Evolutionary conservation across 1,284 basidiomycete species (phyloP), one percentile per base, ranked within the genome.

Genomic region (Leccinum fallax): DNA sequence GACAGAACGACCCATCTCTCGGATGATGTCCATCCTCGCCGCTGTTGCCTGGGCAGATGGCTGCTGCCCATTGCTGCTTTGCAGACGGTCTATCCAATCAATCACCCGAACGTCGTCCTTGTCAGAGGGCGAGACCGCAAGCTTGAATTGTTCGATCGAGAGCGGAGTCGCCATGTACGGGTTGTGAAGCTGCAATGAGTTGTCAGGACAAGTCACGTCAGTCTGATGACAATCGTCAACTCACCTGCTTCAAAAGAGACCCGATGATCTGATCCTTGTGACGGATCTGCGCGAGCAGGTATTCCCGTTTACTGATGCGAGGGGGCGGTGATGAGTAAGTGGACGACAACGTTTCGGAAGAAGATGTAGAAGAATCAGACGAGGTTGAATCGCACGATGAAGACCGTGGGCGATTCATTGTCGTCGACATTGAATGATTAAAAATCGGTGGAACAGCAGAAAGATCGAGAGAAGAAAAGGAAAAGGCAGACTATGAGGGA

Each of bases 231-330:
- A 26, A 52, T n/a, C 24, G 3, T 30, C 28, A 3, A 74, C 81
- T 26, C 36, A 87, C 90, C 80, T 92, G 89, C 72, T 92, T 91
- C 68, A 93, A 81, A 30, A 93, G 82, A 15, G 86, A 88, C 66
- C 92, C 89, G 67, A 93, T 93, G 67, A 92, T 88, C 24, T 85
- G 80, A 76, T 93, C 91, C 77, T 93, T 93, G 77, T 92, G 89
- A 61, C 87, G 83, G 65, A 93, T 88, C 72, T 93, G 89, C 3
- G 89, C 88, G 36, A 93, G 83, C 16, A 93, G 79, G 69, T 92
- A 92, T 70, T 93, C 90, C 61, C 89, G 85, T 79, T 92, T 93
- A 71, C 91, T 93, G 69, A 76, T 66, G 61, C 61, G 71, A 56
- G 72, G 64, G 32, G 59, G 55, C 4, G 64, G 64, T 38, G 63